phyloP scores from a whole-genome alignment of 2,329 filamentous ascomycete genomes.

The Polytolypa hystricis region DNA sequence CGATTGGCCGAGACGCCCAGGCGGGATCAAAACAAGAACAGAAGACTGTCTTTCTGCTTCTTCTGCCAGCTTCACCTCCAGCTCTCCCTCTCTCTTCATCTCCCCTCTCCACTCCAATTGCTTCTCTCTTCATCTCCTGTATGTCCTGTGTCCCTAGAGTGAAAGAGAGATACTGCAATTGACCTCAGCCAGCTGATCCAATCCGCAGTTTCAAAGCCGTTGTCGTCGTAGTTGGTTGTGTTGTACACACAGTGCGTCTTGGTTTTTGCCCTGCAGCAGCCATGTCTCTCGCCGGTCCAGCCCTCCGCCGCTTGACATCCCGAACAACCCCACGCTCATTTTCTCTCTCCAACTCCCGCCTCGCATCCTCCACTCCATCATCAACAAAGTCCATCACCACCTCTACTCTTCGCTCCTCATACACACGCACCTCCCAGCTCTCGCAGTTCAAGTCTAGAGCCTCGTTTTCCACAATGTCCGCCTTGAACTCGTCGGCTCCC shows the following conservation, averaged over 20 bases:
- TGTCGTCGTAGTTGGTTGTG: no score
- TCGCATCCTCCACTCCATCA: constrained; percentile 29
- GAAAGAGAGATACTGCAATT: not conserved
- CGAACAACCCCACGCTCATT: constrained; percentile 33
- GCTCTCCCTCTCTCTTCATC: not conserved
- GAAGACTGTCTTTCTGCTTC: not conserved
- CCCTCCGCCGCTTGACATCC: constrained; percentile 32
- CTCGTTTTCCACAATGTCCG: constrained; percentile 34
- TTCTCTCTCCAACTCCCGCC: constrained; percentile 29
- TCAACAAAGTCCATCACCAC: constrained; percentile 19
- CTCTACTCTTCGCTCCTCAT: constrained; percentile 20
- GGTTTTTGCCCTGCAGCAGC: no score
- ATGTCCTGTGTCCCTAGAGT: constrained; percentile 3
- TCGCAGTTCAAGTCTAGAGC: constrained; percentile 16
- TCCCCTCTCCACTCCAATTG: not conserved
- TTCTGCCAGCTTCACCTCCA: not conserved
- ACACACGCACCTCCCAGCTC: constrained; percentile 16
- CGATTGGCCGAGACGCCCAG: no score
- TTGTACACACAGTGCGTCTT: no score
- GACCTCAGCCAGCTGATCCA: no score
- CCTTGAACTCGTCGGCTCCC: constrained; percentile 28
- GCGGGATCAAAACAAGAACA: no score
- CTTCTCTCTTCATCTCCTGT: not conserved
- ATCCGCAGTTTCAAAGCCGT: no score
- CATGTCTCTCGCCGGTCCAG: constrained; percentile 32